Evolutionary conservation across 2,329 filamentous ascomycete genomes (phyloP).

Genomic region (Blastomyces percursus): DNA sequence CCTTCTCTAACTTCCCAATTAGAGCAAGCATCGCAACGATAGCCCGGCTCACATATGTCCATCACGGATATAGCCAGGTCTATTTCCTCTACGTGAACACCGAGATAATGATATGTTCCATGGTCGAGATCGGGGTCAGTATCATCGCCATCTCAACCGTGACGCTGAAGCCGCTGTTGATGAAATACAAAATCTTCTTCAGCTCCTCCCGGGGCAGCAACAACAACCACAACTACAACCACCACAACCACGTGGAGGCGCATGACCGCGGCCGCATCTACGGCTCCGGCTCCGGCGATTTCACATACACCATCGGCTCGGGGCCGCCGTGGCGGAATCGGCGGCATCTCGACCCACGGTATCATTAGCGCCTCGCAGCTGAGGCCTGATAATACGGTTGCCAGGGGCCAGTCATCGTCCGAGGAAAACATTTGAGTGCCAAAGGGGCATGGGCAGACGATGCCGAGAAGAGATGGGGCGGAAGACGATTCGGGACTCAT

Average conservation of each 20-base stretch:
- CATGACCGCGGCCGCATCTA: not conserved
- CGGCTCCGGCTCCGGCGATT: not conserved
- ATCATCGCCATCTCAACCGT: constrained; percentile 1
- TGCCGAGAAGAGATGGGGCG: not conserved
- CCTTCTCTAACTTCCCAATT: not conserved
- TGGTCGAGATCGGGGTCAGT: not conserved
- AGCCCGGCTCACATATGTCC: not conserved
- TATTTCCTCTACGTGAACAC: not conserved
- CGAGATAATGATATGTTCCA: not conserved
- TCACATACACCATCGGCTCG: constrained; percentile 1
- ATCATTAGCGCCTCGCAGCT: not conserved
- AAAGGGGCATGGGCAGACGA: not conserved
- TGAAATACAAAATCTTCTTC: constrained; percentile 3
- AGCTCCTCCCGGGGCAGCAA: not conserved
- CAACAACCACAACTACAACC: too few relatives aligned
- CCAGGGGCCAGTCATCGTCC: not conserved
- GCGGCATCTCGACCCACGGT: not conserved
- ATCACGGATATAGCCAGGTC: not conserved
- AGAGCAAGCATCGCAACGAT: constrained; percentile 2
- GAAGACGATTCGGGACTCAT: not conserved
- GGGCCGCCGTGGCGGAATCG: not conserved
- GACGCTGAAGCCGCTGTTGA: not conserved
- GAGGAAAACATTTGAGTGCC: not conserved
- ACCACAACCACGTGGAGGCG: not conserved
- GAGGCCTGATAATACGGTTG: not conserved